Percentiles rank a stretch among this genome's conserved stretches.
These are phyloP conservation scores for Ophiostoma pallidulum DNA, from an alignment of 2,329 filamentous ascomycete genomes.

Conservation along the genomic window DNA sequence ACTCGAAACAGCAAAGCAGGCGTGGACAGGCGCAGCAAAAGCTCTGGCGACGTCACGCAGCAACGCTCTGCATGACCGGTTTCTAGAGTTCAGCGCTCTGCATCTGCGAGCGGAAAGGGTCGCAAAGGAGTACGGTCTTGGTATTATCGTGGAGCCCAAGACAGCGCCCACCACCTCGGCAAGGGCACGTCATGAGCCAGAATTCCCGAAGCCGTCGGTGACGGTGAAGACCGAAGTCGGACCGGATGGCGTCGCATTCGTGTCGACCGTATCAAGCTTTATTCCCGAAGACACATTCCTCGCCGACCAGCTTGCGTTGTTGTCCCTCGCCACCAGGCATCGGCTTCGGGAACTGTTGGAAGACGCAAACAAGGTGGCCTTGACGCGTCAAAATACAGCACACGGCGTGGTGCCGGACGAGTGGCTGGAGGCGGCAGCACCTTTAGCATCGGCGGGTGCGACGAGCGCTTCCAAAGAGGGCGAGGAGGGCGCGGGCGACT, in stretches of 20 bases:
- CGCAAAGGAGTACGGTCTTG: constrained; percentile 47
- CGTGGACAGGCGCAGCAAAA: constrained; percentile 57
- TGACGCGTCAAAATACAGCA: constrained; percentile 64
- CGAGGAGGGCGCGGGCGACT: constrained; percentile 41
- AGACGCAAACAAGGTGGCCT: constrained; percentile 62
- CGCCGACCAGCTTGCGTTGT: constrained; percentile 70
- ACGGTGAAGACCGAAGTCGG: constrained; percentile 46
- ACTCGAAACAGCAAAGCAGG: constrained; percentile 54
- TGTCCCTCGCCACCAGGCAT: constrained; percentile 77
- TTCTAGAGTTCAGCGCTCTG: constrained; percentile 55
- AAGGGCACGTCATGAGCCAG: constrained; percentile 39
- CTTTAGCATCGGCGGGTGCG: constrained; percentile 20
- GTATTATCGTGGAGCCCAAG: constrained; percentile 47
- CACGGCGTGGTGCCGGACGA: constrained; percentile 71
- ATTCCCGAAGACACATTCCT: constrained; percentile 67
- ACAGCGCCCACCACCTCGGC: constrained; percentile 32
- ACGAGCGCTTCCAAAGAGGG: constrained; percentile 26
- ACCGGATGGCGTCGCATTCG: constrained; percentile 51
- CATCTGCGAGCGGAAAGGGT: constrained; percentile 51
- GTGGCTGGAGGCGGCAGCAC: constrained; percentile 61
- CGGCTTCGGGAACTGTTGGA: constrained; percentile 66
- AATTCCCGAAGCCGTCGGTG: constrained; percentile 42
- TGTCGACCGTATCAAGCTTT: constrained; percentile 56
- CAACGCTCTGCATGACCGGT: constrained; percentile 64
- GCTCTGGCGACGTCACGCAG: constrained; percentile 50